Conservation (phyloP, 805 yeast species). For the Pachysolen tannophilus region DNA sequence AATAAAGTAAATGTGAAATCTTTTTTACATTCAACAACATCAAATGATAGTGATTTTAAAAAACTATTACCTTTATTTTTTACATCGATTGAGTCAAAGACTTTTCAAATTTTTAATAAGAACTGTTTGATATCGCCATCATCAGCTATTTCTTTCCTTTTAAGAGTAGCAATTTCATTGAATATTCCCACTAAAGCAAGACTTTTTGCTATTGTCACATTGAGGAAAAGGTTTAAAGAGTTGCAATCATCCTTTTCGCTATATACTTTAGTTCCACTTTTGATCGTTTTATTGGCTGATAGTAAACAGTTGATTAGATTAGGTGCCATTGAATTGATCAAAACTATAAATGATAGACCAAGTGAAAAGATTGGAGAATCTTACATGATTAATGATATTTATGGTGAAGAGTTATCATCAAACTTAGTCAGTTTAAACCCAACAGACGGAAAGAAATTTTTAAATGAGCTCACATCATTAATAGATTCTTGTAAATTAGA, state of each 20-base stretch:
- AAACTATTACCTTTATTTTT: constrained; percentile 34
- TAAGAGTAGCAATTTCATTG: constrained; percentile 49
- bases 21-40: constrained; percentile 23
- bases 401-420: constrained; percentile 41
- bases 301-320: constrained; percentile 41
- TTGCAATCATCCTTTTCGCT: constrained; percentile 25
- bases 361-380: constrained; percentile 28
- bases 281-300: constrained; percentile 48
- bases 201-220: constrained; percentile 34
- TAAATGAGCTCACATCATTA: constrained; percentile 28
- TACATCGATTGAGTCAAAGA: constrained; percentile 28
- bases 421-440: constrained; percentile 53
- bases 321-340: constrained; percentile 29
- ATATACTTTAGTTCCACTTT: constrained; percentile 51
- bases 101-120: constrained; percentile 18
- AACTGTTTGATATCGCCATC: constrained; percentile 31
- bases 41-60: constrained; percentile 31
- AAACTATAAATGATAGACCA: constrained; percentile 28
- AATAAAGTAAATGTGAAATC: constrained; percentile 18
- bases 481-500: constrained; percentile 42
- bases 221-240: constrained; percentile 29
- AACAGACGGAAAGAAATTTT: constrained; percentile 47
- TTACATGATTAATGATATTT: constrained; percentile 47
- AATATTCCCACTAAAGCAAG: constrained; percentile 53
- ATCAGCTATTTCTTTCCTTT: constrained; percentile 46